Conservation (phyloP, 345 rosid genomes). For the Salix caprea region DNA sequence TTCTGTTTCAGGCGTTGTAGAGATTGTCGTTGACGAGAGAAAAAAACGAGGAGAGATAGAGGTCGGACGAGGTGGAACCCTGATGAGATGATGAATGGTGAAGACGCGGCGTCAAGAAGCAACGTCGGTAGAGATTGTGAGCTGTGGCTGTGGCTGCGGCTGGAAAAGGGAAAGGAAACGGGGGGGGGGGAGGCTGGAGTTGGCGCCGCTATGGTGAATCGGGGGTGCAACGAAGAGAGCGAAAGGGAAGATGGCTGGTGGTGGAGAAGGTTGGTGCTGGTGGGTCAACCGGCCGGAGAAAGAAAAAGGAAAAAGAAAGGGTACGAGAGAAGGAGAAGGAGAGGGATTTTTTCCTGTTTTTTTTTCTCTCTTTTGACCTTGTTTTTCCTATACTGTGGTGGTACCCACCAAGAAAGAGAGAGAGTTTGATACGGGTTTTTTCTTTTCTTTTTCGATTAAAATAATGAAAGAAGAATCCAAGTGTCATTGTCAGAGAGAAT, state of each 20-base stretch:
- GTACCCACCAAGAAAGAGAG: constrained; percentile 8
- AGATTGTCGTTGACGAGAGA: not conserved
- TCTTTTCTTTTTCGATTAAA: not conserved
- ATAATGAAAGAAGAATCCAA: constrained; percentile 15
- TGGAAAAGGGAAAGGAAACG: not conserved
- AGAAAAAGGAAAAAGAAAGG: not conserved
- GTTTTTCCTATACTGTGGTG: not conserved
- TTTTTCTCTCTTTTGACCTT: not conserved
- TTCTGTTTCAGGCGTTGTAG: not conserved
- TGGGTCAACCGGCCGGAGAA: not conserved
- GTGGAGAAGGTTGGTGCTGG: not conserved
- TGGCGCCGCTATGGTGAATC: too few species aligned
- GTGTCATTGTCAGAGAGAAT: constrained; percentile 32
- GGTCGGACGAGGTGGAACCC: not conserved
- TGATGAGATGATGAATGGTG: not conserved
- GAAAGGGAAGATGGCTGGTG: too few species aligned
- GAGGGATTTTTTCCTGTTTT: too few species aligned
- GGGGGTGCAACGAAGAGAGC: too few species aligned
- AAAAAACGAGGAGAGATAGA: not conserved
- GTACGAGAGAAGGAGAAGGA: not conserved
- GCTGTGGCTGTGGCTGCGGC: not conserved
- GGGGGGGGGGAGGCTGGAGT: too few species aligned
- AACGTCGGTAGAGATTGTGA: too few species aligned
- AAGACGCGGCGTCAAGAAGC: not conserved
- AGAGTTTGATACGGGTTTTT: not conserved